Evolutionary conservation across 225 moss, liverwort and hornwort species (phyloP).

Genomic region (Bryoerythrophyllum caledonicum): DNA sequence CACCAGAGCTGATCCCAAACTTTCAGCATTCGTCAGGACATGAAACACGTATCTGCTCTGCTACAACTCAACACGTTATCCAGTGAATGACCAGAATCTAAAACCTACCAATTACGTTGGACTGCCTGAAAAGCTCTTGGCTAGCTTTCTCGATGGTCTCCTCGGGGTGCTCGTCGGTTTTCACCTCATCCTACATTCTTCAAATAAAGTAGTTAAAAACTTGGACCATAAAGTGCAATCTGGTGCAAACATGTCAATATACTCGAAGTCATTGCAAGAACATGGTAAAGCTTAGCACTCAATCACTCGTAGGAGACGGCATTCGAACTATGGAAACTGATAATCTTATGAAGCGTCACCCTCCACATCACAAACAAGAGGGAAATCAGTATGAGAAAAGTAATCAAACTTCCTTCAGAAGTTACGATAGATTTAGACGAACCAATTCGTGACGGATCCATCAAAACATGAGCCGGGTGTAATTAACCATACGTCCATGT

Average conservation of each 20-base stretch:
- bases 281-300: slow-evolving; percentile 17
- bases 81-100: background rate
- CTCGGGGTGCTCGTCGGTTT: slow-evolving; percentile 31
- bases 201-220: slow-evolving; percentile 40
- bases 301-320: background rate
- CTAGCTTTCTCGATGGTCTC: slow-evolving; percentile 49
- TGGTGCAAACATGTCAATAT: slow-evolving; percentile 30
- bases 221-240: slow-evolving; percentile 36
- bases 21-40: background rate
- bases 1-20: background rate
- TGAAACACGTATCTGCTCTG: background rate
- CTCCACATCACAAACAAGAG: background rate
- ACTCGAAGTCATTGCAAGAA: slow-evolving; percentile 18
- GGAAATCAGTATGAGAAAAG: background rate
- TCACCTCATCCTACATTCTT: slow-evolving; percentile 46
- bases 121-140: slow-evolving; percentile 44
- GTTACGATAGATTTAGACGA: background rate
- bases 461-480: slow-evolving; percentile 8
- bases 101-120: slow-evolving; percentile 39
- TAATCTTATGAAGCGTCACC: background rate
- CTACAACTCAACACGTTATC: background rate
- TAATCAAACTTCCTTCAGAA: background rate
- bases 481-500: slow-evolving; percentile 3
- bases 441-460: slow-evolving; percentile 11
- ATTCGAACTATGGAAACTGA: background rate